These are phyloP conservation scores for Alternaria metachromatica DNA, from an alignment of 2,329 filamentous ascomycete species.

Conservation along the genomic window DNA sequence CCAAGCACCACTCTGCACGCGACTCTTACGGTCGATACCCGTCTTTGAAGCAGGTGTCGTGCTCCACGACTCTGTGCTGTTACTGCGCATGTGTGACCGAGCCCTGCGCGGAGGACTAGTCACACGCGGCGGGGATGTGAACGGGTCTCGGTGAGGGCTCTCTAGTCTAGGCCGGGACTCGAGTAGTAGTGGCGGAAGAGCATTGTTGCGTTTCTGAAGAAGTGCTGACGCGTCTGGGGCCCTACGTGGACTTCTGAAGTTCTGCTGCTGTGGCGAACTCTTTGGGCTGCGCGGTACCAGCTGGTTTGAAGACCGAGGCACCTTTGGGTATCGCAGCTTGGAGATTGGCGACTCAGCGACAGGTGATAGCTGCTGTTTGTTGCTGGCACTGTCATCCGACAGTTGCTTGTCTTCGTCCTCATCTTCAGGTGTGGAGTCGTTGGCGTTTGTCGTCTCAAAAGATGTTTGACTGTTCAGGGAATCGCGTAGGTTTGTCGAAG, in stretches of 20 bases:
- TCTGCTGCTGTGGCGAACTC: conserved; percentile 11
- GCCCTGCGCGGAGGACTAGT: conserved; percentile 28
- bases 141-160: conserved; percentile 32
- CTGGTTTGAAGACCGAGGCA: conserved; percentile 56
- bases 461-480: conserved; percentile 51
- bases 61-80: conserved; percentile 32
- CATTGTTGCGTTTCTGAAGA: conserved; percentile 23
- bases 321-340: conserved; percentile 55
- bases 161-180: conserved; percentile 34
- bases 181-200: conserved; percentile 39
- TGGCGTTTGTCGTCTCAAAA: conserved; percentile 54
- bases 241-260: conserved; percentile 18
- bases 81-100: conserved; percentile 32
- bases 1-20: conserved; percentile 35
- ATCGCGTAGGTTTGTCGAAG: conserved; percentile 41
- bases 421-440: conserved; percentile 57
- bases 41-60: conserved; percentile 22
- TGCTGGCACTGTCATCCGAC: conserved; percentile 23
- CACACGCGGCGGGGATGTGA: conserved; percentile 18
- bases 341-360: conserved; percentile 55
- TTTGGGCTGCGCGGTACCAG: conserved; percentile 50
- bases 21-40: conserved; percentile 25
- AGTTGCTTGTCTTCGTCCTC: conserved; percentile 48
- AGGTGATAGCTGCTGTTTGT: conserved; percentile 44
- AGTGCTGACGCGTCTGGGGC: conserved; percentile 14